Evolutionary conservation across 805 yeast genomes (phyloP).

Genomic region (Yarrowia keelungensis): DNA sequence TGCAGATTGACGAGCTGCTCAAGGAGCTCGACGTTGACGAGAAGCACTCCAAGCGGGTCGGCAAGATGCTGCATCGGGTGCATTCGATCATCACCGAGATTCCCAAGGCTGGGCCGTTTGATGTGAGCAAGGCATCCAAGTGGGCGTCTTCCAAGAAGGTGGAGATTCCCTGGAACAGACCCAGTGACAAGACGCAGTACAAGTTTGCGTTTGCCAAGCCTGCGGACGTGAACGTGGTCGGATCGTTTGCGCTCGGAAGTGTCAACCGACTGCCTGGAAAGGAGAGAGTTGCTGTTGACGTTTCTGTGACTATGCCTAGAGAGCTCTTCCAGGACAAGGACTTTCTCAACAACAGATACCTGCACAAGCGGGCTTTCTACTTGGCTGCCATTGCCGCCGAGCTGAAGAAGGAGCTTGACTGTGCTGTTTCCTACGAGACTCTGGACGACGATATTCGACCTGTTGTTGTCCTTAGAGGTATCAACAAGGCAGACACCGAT

Average conservation of each 20-base stretch:
- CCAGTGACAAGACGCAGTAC: slow-evolving; percentile 67
- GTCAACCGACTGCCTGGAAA: slow-evolving; percentile 64
- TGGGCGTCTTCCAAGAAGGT: slow-evolving; percentile 57
- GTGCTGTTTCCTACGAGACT: slow-evolving; percentile 68
- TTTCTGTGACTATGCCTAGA: slow-evolving; percentile 82
- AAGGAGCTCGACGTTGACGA: slow-evolving; percentile 81
- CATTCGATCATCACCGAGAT: slow-evolving; percentile 71
- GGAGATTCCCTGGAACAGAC: slow-evolving; percentile 83
- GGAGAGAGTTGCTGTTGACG: slow-evolving; percentile 73
- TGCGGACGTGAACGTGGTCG: slow-evolving; percentile 76
- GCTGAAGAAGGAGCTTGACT: slow-evolving; percentile 55
- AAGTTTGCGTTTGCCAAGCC: slow-evolving; percentile 75
- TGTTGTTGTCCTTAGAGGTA: slow-evolving; percentile 58
- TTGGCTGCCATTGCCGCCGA: slow-evolving; percentile 77
- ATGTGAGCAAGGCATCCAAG: slow-evolving; percentile 66
- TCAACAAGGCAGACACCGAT: slow-evolving; percentile 18
- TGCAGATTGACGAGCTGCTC: slow-evolving; percentile 90
- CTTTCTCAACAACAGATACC: slow-evolving; percentile 84
- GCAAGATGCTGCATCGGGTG: slow-evolving; percentile 75
- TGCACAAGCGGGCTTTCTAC: slow-evolving; percentile 89
- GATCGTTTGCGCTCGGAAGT: slow-evolving; percentile 87
- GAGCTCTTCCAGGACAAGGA: slow-evolving; percentile 80
- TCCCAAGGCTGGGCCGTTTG: slow-evolving; percentile 59
- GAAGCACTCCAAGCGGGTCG: slow-evolving; percentile 66
- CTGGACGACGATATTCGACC: slow-evolving; percentile 85